Base-by-base conservation (phyloP, 1,139 yeast genomes). In the Saccharomyces hybrid region DNA sequence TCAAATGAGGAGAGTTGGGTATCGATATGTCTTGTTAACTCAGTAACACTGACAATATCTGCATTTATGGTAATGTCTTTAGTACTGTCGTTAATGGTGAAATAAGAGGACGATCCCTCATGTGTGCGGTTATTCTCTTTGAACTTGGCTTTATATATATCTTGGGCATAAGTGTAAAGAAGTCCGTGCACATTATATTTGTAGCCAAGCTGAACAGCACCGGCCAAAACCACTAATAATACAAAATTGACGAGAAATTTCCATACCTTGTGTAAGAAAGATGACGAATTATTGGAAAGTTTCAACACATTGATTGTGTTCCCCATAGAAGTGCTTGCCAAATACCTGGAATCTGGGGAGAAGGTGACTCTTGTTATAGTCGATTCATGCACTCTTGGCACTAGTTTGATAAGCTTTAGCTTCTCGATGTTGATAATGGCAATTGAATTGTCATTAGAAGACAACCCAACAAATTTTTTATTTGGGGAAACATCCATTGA, bases 271-370 rank as follows among this genome's bases (percentile, higher is more conserved):
- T 58, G 58, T 46, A 58, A 52, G 7, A 59, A 42, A 1, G 86
- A 79, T 51, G 75, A 74, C 1, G 81, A 75, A 28, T 76, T 77
- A n/a, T 71, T 71, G 3, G 95, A 91, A 26, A 88, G 69, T 56
- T 75, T 77, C 56, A 83, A 73, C 5, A 89, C 82, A 59, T 78
- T 81, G 44, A 90, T 79, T 0, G 89, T 78, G 58, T 87, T 86
- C 2, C 95, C 88, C 1, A 95, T 95, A 49, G 95, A 86, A 0
- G 84, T 86, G 14, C 91, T 81, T 1, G 91, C 95, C 51, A 90
- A 73, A 54, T 79, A 75, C 46, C 79, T 73, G 13, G 93, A 90
- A 62, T 82, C 79, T 8, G 88, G 85, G n/a, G 88, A 84, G 58
- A 90, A 82, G 0, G 82, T 75, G 9, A 88, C 80, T 51, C 81